Evolutionary conservation across 2,329 filamentous ascomycete species (phyloP).

Genomic region (Trichocomaceae sp.): DNA sequence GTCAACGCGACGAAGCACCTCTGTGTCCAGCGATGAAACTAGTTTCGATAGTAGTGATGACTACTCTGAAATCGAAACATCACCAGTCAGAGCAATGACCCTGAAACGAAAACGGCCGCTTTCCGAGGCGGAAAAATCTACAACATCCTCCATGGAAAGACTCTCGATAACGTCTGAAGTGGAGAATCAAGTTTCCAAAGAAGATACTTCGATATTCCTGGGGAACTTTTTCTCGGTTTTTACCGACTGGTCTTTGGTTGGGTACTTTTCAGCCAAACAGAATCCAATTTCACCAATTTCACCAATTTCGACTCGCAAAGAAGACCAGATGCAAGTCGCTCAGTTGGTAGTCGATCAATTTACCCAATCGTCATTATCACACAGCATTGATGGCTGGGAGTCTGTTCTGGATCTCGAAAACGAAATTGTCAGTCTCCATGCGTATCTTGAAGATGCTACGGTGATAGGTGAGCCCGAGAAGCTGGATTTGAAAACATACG

Average conservation of each 20-base stretch:
- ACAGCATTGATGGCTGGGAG: slow-evolving; percentile 25
- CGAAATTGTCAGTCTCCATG: slow-evolving; percentile 20
- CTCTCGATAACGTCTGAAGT: slow-evolving; percentile 18
- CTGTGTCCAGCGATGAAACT: slow-evolving; percentile 26
- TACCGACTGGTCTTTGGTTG: slow-evolving; percentile 35
- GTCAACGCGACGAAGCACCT: slow-evolving; percentile 15
- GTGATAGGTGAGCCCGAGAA: slow-evolving; percentile 26
- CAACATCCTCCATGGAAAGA: slow-evolving; percentile 25
- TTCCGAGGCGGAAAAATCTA: slow-evolving; percentile 27
- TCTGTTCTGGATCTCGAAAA: slow-evolving; percentile 25
- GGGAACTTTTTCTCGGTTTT: slow-evolving; percentile 34
- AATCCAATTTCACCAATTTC: slow-evolving; percentile 25
- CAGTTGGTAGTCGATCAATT: slow-evolving; percentile 39
- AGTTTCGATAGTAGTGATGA: slow-evolving; percentile 16
- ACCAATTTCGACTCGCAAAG: slow-evolving; percentile 29
- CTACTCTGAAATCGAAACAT: slow-evolving; percentile 17
- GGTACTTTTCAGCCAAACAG: slow-evolving; percentile 33
- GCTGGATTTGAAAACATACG: slow-evolving; percentile 33
- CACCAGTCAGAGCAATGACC: slow-evolving; percentile 17
- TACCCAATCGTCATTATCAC: slow-evolving; percentile 39
- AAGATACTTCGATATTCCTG: slow-evolving; percentile 31
- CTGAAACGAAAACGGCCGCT: slow-evolving; percentile 32
- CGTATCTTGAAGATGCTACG: slow-evolving; percentile 23
- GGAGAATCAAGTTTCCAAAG: slow-evolving; percentile 16
- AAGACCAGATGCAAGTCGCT: slow-evolving; percentile 33